Evolutionary conservation across 257 asterid genomes (phyloP), one percentile per base, ranked within the genome.

Genomic region (Thymus mandschuricus): DNA sequence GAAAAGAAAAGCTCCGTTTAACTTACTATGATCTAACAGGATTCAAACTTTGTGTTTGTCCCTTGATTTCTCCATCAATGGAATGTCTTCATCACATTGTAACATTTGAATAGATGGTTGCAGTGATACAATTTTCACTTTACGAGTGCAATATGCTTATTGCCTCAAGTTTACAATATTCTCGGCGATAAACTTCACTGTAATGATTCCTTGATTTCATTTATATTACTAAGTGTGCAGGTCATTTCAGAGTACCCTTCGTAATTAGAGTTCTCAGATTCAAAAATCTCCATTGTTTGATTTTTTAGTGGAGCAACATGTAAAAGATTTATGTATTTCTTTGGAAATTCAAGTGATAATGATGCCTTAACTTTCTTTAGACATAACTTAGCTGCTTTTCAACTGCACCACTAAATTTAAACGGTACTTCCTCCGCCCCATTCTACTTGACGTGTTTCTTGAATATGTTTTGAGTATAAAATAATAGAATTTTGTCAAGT

Each of bases 351-450:
- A 62, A 72, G 41, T 63, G 54, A 43, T 44, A 56, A 13, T 21
- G 27, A 28, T 33, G 55, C 68, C 75, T 58, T 70, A 31, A 21
- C 28, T 48, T 66, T 46, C 28, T 49, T 71, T 44, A 55, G 28
- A 7, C 35, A 60, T 30, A 59, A 40, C 56, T 49, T 40, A 8
- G 62, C 58, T 45, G 56, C 62, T 64, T 65, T 9, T 54, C 55
- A 50, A 46, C 33, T 21, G 31, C n/a, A 64, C 15, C 35, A 33
- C 40, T 56, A 38, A 13, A n/a, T 9, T 56, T 49, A 21, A 21
- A 21, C 21, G 21, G 21, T 21, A 21, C 21, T 21, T 21, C 21
- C 21, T 21, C 21, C 21, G 21, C 21, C 21, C 21, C 21, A 21
- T 21, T 21, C 21, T 21, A 21, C 21, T 21, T 21, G 21, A 21